phyloP scores from a whole-genome alignment of 2,329 filamentous ascomycete genomes.

The Colletotrichum chrysophilum region DNA sequence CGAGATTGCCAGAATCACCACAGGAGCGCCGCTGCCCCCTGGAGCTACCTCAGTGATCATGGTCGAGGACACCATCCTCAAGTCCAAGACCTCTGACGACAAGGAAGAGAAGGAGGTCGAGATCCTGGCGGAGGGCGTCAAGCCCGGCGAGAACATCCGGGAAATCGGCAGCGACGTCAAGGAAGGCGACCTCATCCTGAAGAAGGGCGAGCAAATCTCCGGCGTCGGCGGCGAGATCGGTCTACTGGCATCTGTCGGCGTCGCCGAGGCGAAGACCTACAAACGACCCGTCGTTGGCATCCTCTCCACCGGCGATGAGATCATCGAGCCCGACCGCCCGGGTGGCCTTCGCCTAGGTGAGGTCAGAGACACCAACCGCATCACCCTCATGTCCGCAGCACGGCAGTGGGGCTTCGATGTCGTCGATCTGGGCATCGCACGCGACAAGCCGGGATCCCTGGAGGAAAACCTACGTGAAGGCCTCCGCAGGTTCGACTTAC shows the following conservation, averaged over 20 bases:
- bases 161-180: constrained; percentile 89
- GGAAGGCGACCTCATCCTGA: constrained; percentile 71
- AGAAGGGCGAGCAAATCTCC: constrained; percentile 81
- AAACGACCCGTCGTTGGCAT: constrained; percentile 82
- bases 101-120: constrained; percentile 87
- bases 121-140: constrained; percentile 79
- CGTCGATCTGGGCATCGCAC: constrained; percentile 85
- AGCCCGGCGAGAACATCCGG: constrained; percentile 84
- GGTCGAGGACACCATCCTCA: constrained; percentile 91
- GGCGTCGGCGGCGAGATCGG: constrained; percentile 91
- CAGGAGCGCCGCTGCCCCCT: constrained; percentile 86
- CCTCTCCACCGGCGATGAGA: constrained; percentile 93
- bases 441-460: constrained; percentile 73
- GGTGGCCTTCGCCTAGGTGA: constrained; percentile 75
- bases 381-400: constrained; percentile 82
- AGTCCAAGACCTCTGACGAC: constrained; percentile 77
- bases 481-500: constrained; percentile 75
- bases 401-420: constrained; percentile 77
- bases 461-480: constrained; percentile 80
- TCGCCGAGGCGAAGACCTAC: constrained; percentile 73
- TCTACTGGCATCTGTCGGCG: constrained; percentile 84
- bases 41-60: constrained; percentile 93
- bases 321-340: constrained; percentile 74
- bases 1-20: constrained; percentile 89
- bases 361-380: constrained; percentile 92